phyloP scores from a whole-genome alignment of 257 asterid genomes.

The Forsythia viridissima region DNA sequence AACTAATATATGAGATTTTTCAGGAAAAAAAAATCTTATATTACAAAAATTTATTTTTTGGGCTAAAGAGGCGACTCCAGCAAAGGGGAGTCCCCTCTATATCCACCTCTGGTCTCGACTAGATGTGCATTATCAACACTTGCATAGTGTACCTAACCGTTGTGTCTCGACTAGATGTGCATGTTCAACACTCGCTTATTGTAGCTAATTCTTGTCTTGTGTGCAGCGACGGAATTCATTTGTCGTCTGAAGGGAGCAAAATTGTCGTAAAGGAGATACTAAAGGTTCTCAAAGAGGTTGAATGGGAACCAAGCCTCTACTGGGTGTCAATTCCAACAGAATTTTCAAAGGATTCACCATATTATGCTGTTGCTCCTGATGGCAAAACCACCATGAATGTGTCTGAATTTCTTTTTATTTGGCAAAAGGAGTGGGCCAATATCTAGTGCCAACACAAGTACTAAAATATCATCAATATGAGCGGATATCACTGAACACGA shows the following conservation, averaged over 20 bases:
- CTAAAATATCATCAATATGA: no score
- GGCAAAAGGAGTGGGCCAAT: background rate
- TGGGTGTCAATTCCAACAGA: slow-evolving; percentile 58
- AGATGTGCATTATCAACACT: no score
- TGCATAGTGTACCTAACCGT: slow-evolving; percentile 31
- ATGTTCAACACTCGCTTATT: no score
- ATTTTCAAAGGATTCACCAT: slow-evolving; percentile 44
- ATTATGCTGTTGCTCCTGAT: slow-evolving; percentile 31
- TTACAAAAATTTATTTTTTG: no score
- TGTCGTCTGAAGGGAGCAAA: slow-evolving; percentile 44
- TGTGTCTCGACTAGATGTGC: background rate
- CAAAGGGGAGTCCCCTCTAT: no score
- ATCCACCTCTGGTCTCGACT: no score
- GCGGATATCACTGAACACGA: no score
- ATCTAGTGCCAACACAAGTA: no score
- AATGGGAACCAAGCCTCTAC: slow-evolving; percentile 60
- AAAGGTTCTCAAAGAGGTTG: slow-evolving; percentile 52
- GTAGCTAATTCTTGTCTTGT: background rate
- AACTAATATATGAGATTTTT: no score
- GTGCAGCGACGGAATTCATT: slow-evolving; percentile 64
- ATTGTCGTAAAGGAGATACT: slow-evolving; percentile 46
- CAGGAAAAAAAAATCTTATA: no score
- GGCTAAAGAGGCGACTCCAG: no score
- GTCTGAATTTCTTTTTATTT: slow-evolving; percentile 23
- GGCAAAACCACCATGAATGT: slow-evolving; percentile 40